Base-by-base conservation (phyloP, 1,284 basidiomycete genomes). In the Leccinum subrobustum region DNA sequence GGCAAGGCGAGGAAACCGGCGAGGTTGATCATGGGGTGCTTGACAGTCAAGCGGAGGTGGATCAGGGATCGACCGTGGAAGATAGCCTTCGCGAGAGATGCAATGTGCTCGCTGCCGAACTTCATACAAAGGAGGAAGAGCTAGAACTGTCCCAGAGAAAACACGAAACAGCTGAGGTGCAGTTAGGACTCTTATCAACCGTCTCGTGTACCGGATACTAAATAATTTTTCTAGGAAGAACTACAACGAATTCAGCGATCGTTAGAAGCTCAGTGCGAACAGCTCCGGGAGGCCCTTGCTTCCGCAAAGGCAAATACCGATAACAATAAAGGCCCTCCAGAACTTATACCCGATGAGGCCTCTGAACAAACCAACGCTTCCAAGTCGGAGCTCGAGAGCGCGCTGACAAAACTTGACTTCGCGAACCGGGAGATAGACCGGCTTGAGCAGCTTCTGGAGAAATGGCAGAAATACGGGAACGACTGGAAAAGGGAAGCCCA, bases 401-500 rank as follows among this genome's bases (percentile, higher is more conserved):
- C 56, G 1, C 52, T 31, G 4, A 58, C 70, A 18, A 69, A 63
- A 54, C 61, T 70, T 9, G 53, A 58, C 3, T 25, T 55, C n/a
- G 67, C 68, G 6, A 65, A 63, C 14, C 60, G 59, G 39, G 69
- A 70, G 18, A 54, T 68, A 50, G 39, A 1, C 25, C 68, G 69
- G 7, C 64, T 73, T 6, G 72, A 60, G 42, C 57, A 52, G n/a
- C n/a, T 69, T 16, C 18, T 73, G 25, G 51, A 58, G 16, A 57
- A 72, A 42, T 70, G 71, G 69, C 67, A 72, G 44, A 69, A 60
- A 56, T 70, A 70, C 12, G 69, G 67, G 42, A 60, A 39, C 11
- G 63, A 72, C 1, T 71, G 71, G 68, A 72, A 73, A 56, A 65
- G 63, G 6, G 67, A 68, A 16, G 65, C 71, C 44, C 68, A 69